A percentile compares a stretch with the other conserved stretches of the same genome.
Evolutionary conservation across 495 filamentous ascomycete genomes (phyloP).

Genomic region (Emericellopsis terricola): DNA sequence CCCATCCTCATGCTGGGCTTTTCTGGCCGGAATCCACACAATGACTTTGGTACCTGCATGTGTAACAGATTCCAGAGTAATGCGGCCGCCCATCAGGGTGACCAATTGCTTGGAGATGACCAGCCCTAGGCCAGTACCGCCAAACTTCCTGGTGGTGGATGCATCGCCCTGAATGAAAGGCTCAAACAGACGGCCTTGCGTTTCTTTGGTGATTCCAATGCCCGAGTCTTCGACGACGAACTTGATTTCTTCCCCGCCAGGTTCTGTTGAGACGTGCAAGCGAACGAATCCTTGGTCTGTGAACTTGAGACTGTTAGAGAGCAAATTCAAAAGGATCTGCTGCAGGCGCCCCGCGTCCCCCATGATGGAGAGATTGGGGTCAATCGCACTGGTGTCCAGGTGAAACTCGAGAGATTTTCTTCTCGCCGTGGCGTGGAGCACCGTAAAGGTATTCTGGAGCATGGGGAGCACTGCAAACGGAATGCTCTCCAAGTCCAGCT

Average conservation of each 20-base stretch:
- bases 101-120: slow-evolving; percentile 81
- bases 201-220: not conserved
- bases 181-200: slow-evolving; percentile 53
- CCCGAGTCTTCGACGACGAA: not conserved
- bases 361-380: not conserved
- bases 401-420: not conserved
- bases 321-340: not conserved
- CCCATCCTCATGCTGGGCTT: not conserved
- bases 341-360: not conserved
- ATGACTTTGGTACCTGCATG: too few relatives aligned
- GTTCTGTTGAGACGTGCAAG: not conserved
- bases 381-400: not conserved
- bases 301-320: not conserved
- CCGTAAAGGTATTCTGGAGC: not conserved
- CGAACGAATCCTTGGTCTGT: not conserved
- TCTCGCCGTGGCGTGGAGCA: not conserved
- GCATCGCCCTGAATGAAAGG: slow-evolving; percentile 93
- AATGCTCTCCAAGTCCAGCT: not conserved
- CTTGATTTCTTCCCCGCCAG: not conserved
- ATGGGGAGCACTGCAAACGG: not conserved
- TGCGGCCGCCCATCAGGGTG: slow-evolving; percentile 78
- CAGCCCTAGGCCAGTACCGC: slow-evolving; percentile 74
- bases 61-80: too few relatives aligned
- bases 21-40: too few relatives aligned
- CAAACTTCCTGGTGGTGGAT: slow-evolving; percentile 77